Evolutionary conservation across 1,284 basidiomycete species (phyloP).

Genomic region (Fomitiporia mediterranea): DNA sequence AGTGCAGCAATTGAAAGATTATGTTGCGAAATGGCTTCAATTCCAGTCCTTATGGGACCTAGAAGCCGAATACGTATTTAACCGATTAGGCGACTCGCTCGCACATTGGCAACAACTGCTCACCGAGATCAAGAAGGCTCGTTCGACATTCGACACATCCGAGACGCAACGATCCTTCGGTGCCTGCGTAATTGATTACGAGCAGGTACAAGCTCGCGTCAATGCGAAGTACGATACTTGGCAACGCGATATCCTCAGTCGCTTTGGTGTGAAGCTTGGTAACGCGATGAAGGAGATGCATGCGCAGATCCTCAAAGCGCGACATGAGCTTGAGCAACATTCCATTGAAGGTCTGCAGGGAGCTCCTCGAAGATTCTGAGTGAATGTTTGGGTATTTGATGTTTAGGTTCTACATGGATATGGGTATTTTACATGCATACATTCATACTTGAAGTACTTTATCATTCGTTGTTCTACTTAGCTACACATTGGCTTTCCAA

Average conservation of each 20-base stretch:
- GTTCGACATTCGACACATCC: constrained; percentile 94
- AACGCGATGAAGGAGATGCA: constrained; percentile 97
- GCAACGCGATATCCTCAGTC: constrained; percentile 91
- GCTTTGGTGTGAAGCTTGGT: constrained; percentile 90
- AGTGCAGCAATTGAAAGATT: constrained; percentile 80
- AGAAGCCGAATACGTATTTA: constrained; percentile 95
- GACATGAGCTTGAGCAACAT: constrained; percentile 91
- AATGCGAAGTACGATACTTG: constrained; percentile 98
- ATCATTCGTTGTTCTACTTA: constrained; percentile 1
- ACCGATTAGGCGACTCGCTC: constrained; percentile 88
- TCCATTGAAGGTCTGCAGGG: constrained; percentile 56
- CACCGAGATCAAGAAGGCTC: constrained; percentile 93
- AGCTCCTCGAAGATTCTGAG: constrained; percentile 38
- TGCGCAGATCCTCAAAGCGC: constrained; percentile 84
- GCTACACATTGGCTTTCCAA: constrained; percentile 3
- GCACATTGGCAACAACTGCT: constrained; percentile 92
- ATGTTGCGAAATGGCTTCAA: constrained; percentile 96
- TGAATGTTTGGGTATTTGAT: not conserved
- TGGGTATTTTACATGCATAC: constrained; percentile 7
- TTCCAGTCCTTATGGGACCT: constrained; percentile 99
- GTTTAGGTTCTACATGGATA: constrained; percentile 4
- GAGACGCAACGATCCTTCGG: constrained; percentile 91
- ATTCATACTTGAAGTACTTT: constrained; percentile 14
- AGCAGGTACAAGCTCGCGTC: constrained; percentile 95
- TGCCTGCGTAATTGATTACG: constrained; percentile 93